Base-by-base conservation (phyloP, 2,329 filamentous ascomycete genomes). In the Torrubiella hemipterigena region DNA sequence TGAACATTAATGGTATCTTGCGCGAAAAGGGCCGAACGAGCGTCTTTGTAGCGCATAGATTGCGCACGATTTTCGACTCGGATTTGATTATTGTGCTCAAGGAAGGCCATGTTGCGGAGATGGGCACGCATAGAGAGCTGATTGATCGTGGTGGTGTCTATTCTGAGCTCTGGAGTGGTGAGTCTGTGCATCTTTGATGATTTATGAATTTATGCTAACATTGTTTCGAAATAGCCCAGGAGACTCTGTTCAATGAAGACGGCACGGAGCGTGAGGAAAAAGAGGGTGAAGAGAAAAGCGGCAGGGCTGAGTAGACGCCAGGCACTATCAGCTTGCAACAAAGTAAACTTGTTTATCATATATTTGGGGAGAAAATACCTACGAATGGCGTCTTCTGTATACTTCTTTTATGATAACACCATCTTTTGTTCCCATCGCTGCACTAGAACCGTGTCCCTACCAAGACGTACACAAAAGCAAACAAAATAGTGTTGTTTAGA, bases 21-120 rank as follows among this genome's bases (percentile, higher is more conserved):
- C 81, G 80, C 43, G 87, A 94, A 47, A 94, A 93, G 61, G 65
- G 66, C 4, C 73, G 87, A 34, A 96, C 91, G 1, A 95, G 86
- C 43, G 83, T 98, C 1, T 96, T 96, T 50, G 81, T 98, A 5
- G 91, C 91, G 6, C 91, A 96, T 55, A 73, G 91, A 13, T 60
- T 98, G 37, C 73, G 89, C 31, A 96, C 91, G 0, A 95, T 98
- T 42, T 93, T 83, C 48, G 91, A 96, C 48, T 83, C 83, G 23
- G 82, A 96, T 55, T 63, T 87, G 45, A 96, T 96, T 44, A 87
- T 96, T 45, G 91, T 96, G 22, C 61, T 96, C 34, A 80, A 78
- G 50, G 77, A 82, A 37, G 91, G 91, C 0, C 65, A 63, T 11
- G 86, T 96, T n/a, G 84, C 78, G 3, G 91, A 96, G 59, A 76